phyloP scores from a whole-genome alignment of 805 yeast species.

The Kodamaea restingae region DNA sequence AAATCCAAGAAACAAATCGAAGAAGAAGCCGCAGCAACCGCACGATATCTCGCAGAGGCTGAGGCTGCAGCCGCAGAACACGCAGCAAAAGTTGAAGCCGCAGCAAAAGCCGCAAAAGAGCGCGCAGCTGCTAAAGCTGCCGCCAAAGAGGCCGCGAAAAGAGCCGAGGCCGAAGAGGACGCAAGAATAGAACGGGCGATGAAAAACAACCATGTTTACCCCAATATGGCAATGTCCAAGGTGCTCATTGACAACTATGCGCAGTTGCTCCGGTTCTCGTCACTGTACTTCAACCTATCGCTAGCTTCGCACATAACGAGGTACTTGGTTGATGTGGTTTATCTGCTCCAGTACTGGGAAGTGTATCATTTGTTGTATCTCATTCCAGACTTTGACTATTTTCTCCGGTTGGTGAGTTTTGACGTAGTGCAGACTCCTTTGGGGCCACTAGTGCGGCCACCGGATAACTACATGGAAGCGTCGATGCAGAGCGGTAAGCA shows the following conservation, averaged over 20 bases:
- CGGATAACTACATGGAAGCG: constrained; percentile 32
- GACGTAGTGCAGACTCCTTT: constrained; percentile 33
- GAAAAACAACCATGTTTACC: constrained; percentile 19
- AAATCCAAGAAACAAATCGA: constrained; percentile 7
- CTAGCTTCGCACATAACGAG: constrained; percentile 38
- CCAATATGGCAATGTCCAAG: constrained; percentile 33
- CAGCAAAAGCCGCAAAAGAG: constrained; percentile 1
- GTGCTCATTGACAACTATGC: constrained; percentile 38
- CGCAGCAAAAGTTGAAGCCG: constrained; percentile 13
- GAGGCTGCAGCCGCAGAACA: constrained; percentile 13
- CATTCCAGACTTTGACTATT: constrained; percentile 30
- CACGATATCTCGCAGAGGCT: constrained; percentile 11
- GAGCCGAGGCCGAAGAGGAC: constrained; percentile 5
- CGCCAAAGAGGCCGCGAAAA: constrained; percentile 1
- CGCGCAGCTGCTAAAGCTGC: constrained; percentile 8
- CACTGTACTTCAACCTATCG: constrained; percentile 35
- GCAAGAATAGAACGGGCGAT: constrained; percentile 3
- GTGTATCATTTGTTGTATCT: constrained; percentile 35
- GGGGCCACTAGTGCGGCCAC: constrained; percentile 39
- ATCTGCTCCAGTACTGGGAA: constrained; percentile 42
- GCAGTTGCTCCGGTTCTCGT: constrained; percentile 25
- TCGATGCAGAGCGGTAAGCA: constrained; percentile 39
- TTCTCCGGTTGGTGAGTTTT: constrained; percentile 31
- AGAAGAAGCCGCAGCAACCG: constrained; percentile 8
- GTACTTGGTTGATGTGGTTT: constrained; percentile 35